Conservation (phyloP, 225 moss, liverwort and hornwort species). For the Bryum argenteum region DNA sequence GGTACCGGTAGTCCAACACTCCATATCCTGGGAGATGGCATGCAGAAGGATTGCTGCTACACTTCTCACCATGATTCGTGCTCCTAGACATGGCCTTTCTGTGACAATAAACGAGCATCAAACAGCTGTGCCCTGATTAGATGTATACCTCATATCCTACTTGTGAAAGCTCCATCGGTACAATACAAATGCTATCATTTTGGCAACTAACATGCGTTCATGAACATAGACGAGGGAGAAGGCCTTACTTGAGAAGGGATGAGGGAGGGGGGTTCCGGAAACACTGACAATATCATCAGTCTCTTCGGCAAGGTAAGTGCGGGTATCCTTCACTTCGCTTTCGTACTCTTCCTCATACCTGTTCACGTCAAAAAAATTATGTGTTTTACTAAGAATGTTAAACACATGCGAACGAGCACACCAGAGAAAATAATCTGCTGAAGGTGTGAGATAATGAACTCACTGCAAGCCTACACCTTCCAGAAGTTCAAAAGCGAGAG, state of each 20-base stretch:
- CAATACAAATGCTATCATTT: neutral
- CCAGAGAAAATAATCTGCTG: neutral
- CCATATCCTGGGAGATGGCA: slow-evolving; percentile 77
- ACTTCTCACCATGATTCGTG: slow-evolving; percentile 83
- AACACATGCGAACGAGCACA: neutral
- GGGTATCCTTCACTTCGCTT: slow-evolving; percentile 73
- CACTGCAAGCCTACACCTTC: slow-evolving; percentile 79
- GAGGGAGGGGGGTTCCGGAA: slow-evolving; percentile 55
- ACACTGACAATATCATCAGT: slow-evolving; percentile 62
- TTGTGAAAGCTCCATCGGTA: neutral
- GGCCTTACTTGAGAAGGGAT: slow-evolving; percentile 69
- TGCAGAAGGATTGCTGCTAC: slow-evolving; percentile 74
- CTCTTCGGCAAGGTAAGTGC: slow-evolving; percentile 78
- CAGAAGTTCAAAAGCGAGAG: slow-evolving; percentile 83
- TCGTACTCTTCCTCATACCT: slow-evolving; percentile 91
- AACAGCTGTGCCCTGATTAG: slow-evolving; percentile 6
- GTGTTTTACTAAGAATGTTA: neutral
- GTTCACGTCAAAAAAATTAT: slow-evolving; percentile 30
- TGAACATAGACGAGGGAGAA: neutral
- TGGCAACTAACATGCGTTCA: neutral
- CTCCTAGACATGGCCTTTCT: slow-evolving; percentile 87
- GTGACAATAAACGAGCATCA: slow-evolving; percentile 23
- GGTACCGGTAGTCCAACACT: slow-evolving; percentile 86
- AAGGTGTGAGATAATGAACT: slow-evolving; percentile 31
- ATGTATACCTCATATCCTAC: neutral